phyloP scores from a whole-genome alignment of 192 early-diverging fungal genomes.

The Entophlyctis luteolus region DNA sequence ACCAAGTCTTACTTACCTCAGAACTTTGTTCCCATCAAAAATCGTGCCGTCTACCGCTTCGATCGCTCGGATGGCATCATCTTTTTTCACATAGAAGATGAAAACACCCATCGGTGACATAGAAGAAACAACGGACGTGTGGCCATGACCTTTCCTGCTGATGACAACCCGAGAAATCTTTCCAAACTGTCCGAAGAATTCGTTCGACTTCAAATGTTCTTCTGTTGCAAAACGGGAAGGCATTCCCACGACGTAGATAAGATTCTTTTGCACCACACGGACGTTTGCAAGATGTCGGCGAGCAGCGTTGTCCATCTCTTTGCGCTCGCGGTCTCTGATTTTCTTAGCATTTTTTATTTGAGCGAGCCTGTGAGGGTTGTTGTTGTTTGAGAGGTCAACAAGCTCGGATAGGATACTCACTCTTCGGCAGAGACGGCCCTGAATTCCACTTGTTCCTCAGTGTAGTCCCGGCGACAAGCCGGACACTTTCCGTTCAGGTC shows the following conservation, averaged over 20 bases:
- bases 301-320: slow-evolving; percentile 77
- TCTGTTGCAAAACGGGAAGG: slow-evolving; percentile 82
- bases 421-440: slow-evolving; percentile 84
- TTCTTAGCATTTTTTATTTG: slow-evolving; percentile 77
- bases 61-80: slow-evolving; percentile 89
- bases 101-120: slow-evolving; percentile 71
- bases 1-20: slow-evolving; percentile 52
- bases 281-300: slow-evolving; percentile 80
- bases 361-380: slow-evolving; percentile 40
- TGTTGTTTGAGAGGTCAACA: neutral
- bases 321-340: slow-evolving; percentile 86
- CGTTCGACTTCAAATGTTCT: slow-evolving; percentile 79
- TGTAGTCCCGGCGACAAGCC: slow-evolving; percentile 86
- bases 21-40: slow-evolving; percentile 69
- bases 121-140: slow-evolving; percentile 51
- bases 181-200: slow-evolving; percentile 98
- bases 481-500: slow-evolving; percentile 90
- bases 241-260: slow-evolving; percentile 94
- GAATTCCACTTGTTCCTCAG: slow-evolving; percentile 85
- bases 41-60: slow-evolving; percentile 91
- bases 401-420: slow-evolving; percentile 46
- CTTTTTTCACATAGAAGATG: slow-evolving; percentile 85
- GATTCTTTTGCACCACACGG: slow-evolving; percentile 93
- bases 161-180: slow-evolving; percentile 92
- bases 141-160: slow-evolving; percentile 62